Evolutionary conservation across 2,329 filamentous ascomycete genomes (phyloP).

Genomic region (Metarhizium sp.): DNA sequence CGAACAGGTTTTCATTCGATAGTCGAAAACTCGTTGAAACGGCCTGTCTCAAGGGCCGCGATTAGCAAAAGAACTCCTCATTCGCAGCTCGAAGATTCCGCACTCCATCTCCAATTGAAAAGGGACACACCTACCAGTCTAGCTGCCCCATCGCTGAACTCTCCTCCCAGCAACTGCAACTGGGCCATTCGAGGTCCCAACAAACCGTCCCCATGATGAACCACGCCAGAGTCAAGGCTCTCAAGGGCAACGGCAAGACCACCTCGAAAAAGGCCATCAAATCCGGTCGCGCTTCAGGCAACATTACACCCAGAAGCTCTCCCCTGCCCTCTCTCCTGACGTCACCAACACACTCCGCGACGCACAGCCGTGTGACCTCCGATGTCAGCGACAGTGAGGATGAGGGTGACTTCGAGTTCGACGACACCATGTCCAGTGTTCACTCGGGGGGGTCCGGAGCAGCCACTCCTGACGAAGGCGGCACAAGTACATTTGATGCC

Average conservation of each 20-base stretch:
- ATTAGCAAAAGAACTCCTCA: background rate
- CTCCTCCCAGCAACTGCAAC: background rate
- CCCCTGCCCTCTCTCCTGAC: constrained; percentile 46
- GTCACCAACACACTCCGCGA: constrained; percentile 50
- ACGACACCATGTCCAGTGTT: constrained; percentile 35
- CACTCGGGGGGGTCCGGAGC: constrained; percentile 33
- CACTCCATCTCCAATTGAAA: too few relatives aligned
- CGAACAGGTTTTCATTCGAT: background rate
- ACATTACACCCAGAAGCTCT: constrained; percentile 47
- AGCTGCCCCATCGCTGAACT: background rate
- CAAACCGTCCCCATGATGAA: constrained; percentile 37
- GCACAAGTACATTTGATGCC: constrained; percentile 51
- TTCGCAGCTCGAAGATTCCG: background rate
- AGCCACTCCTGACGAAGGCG: constrained; percentile 55
- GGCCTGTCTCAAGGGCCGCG: background rate
- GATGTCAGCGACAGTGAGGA: constrained; percentile 48
- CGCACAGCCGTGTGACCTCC: constrained; percentile 52
- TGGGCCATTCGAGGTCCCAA: background rate
- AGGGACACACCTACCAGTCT: background rate
- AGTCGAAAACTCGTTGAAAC: background rate
- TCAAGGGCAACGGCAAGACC: constrained; percentile 63
- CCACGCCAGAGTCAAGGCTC: constrained; percentile 57
- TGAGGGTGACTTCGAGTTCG: constrained; percentile 26
- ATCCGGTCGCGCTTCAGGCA: constrained; percentile 48
- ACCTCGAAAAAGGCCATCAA: constrained; percentile 57